Evolutionary conservation across 306 rosid species (phyloP), one percentile per base, ranked within the genome.

Genomic region (Trichosanthes truncata): DNA sequence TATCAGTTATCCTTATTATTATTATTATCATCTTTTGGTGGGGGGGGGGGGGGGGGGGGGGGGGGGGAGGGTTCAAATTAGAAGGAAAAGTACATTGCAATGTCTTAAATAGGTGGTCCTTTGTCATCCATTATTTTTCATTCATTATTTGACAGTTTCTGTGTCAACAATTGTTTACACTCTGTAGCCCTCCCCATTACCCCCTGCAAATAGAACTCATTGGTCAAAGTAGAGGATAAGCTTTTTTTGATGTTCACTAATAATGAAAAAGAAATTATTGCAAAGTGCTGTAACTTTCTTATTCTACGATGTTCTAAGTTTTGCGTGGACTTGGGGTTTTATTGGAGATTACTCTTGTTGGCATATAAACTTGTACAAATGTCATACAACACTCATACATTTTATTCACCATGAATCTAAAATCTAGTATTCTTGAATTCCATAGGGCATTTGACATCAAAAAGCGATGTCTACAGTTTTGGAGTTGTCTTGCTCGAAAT

Each of bases 401-500:
- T 59, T 53, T 55, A 33, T 35, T 55, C 20, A 21, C 20, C 40
- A 21, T 52, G 6, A 20, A 7, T 52, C 66, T 53, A 29, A 76
- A 10, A 35, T 76, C 21, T 15, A 52, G 17, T 77, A 13, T 77
- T 72, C 59, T 46, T 45, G 20, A 21, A 0, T 33, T 41, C 36
- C 36, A 74, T 53, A 95, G 99, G 99, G 53, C 99, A 95, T 87
- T 75, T 95, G 90, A 87, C 99, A 52, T 87, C 97, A 10, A 95
- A 93, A 82, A 95, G 94, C 66, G 99, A 95, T 55, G 99, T 95
- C 79, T 95, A 93, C 82, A 91, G 99, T 86, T 95, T 91, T 74
- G 99, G 99, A 61, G 99, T 95, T 26, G 99, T 95, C 40, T 86
- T 95, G 60, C 96, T 95, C 4, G 99, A 95, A 84, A 89, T 95